phyloP scores from a whole-genome alignment of 1,139 yeast genomes.

The Magnusiomyces sp. region DNA sequence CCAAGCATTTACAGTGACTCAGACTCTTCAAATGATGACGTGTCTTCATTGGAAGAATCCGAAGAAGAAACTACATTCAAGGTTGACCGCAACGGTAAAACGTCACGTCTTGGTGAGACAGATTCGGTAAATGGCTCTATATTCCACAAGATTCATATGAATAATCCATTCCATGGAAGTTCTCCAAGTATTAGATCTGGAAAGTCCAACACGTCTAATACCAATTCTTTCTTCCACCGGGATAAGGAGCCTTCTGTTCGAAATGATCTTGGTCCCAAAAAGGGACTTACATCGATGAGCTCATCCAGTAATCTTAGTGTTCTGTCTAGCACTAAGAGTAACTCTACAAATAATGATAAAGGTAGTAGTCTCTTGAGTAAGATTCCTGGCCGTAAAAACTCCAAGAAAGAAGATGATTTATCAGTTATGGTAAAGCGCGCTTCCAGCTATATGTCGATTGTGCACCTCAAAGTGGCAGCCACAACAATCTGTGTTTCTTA shows the following conservation, averaged over 20 bases:
- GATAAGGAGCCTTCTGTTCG: neutral
- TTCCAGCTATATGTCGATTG: slow-evolving; percentile 55
- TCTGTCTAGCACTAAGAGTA: too few species aligned
- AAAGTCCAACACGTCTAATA: neutral
- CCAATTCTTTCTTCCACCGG: neutral
- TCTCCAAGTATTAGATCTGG: slow-evolving; percentile 1
- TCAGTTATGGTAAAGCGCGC: slow-evolving; percentile 58
- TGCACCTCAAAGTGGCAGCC: slow-evolving; percentile 47
- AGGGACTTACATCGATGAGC: too few species aligned
- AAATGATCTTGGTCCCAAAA: slow-evolving; percentile 1
- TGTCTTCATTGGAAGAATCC: neutral
- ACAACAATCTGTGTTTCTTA: slow-evolving; percentile 59
- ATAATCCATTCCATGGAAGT: slow-evolving; percentile 1
- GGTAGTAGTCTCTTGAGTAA: slow-evolving; percentile 8
- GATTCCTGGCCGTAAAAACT: slow-evolving; percentile 10
- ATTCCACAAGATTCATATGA: neutral
- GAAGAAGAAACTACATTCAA: neutral
- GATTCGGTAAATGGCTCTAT: neutral
- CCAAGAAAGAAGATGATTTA: slow-evolving; percentile 35
- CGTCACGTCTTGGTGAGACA: neutral
- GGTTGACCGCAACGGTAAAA: slow-evolving; percentile 1
- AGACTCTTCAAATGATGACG: slow-evolving; percentile 5
- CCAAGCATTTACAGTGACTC: slow-evolving; percentile 5
- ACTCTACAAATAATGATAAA: neutral
- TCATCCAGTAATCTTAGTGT: too few species aligned